Base-by-base conservation (phyloP, 2,329 filamentous ascomycete species). In the Cryphonectria radicalis region DNA sequence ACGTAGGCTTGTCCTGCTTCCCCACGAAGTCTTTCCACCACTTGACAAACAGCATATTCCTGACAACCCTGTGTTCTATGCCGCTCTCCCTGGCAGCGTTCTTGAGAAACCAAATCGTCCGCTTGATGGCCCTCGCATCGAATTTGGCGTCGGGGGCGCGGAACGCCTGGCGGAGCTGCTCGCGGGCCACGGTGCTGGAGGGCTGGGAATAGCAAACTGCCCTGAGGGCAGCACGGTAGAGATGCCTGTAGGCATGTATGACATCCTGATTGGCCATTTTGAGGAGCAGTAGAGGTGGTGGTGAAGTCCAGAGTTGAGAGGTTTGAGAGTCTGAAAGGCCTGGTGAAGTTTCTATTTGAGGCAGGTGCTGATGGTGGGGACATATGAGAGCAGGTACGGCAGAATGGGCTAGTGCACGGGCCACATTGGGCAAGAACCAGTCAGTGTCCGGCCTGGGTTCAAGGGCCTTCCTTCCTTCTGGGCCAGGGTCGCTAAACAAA, bases 121-220 rank as follows among this genome's bases (percentile, higher is more conserved):
- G 89, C 73, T 86, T 82, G 67, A 93, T 84, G 66, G 84, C 85
- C 63, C 83, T 80, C 8, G 80, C 72, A 68, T 92, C 83, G 74
- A 87, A 88, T 14, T 74, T 75, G 63, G 81, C 81, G 28, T 77
- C 77, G 42, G 80, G 73, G n/a, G 86, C 84, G 19, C 85, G 87
- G 77, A 93, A 93, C 13, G 87, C 89, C 8, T 77, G 76, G 62
- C 90, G 86, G 35, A 93, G 79, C 77, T 88, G 85, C 76, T 90
- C 85, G 70, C 89, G 88, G 22, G 89, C 84, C 4, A 87, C 82
- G 79, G 84, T 91, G 68, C 92, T 90, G 42, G 90, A 87, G 22
- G 92, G 93, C 73, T 87, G 87, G 19, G 92, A 88, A 82, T 90
- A 93, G 74, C 92, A 90, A 32, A 95, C 88, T 4, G 92, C 93